phyloP scores from a whole-genome alignment of 164 flowering plant species.

The Liquidambar formosana region DNA sequence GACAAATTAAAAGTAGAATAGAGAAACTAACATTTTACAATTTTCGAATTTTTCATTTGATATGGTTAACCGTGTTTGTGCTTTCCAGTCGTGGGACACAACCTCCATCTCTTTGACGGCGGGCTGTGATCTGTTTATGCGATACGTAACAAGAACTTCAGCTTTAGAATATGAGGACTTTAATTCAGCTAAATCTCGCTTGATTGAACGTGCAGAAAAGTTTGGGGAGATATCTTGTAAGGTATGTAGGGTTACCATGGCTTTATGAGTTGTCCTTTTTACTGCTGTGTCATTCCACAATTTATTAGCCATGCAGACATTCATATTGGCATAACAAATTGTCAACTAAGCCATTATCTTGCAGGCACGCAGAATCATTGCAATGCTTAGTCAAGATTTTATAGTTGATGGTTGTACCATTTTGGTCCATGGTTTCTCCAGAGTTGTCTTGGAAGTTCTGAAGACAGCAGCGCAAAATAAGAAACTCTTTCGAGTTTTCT shows the following conservation, averaged over 20 bases:
- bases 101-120: constrained; percentile 97
- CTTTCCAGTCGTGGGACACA: constrained; percentile 81
- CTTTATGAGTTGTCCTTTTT: constrained; percentile 5
- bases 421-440: constrained; percentile 96
- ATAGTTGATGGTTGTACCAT: constrained; percentile 96
- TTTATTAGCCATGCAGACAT: neutral
- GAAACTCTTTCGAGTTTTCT: constrained; percentile 84
- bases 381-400: constrained; percentile 95
- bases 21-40: neutral
- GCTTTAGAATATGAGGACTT: constrained; percentile 95
- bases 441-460: constrained; percentile 88
- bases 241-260: constrained; percentile 40
- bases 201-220: constrained; percentile 95
- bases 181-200: constrained; percentile 84
- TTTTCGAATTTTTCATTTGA: neutral
- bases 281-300: neutral
- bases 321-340: neutral
- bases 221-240: constrained; percentile 93
- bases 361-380: constrained; percentile 91
- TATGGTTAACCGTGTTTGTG: constrained; percentile 17
- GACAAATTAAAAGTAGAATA: neutral
- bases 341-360: constrained; percentile 8
- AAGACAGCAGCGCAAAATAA: constrained; percentile 82
- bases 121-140: constrained; percentile 94
- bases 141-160: constrained; percentile 91